Evolutionary conservation across 1,284 basidiomycete genomes (phyloP).

Genomic region (Puccinia novopanici): DNA sequence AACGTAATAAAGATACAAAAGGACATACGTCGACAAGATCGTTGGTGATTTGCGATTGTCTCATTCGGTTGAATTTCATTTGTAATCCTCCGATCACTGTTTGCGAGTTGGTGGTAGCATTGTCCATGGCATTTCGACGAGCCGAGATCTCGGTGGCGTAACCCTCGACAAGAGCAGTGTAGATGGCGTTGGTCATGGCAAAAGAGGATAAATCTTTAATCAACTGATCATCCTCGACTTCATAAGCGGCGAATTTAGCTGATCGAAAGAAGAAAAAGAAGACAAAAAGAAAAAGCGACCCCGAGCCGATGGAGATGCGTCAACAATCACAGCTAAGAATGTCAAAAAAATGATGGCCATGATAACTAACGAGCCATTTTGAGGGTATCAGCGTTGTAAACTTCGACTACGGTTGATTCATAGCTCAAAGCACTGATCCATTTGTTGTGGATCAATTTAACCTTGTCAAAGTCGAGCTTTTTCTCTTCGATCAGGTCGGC

Average conservation of each 20-base stretch:
- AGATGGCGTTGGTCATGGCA: constrained; percentile 93
- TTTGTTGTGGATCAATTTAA: constrained; percentile 53
- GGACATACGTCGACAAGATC: constrained; percentile 49
- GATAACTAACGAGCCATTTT: constrained; percentile 64
- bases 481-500: constrained; percentile 89
- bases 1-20: neutral
- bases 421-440: constrained; percentile 43
- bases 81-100: constrained; percentile 47
- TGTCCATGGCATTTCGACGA: constrained; percentile 99
- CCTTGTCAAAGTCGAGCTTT: constrained; percentile 82
- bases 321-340: neutral
- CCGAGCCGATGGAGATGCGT: neutral
- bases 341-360: constrained; percentile 2
- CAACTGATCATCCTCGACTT: constrained; percentile 82
- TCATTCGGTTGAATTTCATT: constrained; percentile 51
- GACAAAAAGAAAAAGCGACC: neutral
- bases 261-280: constrained; percentile 6
- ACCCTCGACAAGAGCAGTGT: constrained; percentile 87
- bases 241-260: constrained; percentile 66
- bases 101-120: constrained; percentile 71
- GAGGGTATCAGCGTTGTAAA: constrained; percentile 71
- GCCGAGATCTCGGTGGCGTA: constrained; percentile 80
- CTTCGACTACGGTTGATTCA: constrained; percentile 57
- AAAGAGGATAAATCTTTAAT: constrained; percentile 93
- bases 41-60: constrained; percentile 51